Percentiles rank a stretch among this genome's conserved stretches.
These are phyloP conservation scores for Paulinella micropora DNA, from an alignment of 78 protist species.

Conservation along the genomic window DNA sequence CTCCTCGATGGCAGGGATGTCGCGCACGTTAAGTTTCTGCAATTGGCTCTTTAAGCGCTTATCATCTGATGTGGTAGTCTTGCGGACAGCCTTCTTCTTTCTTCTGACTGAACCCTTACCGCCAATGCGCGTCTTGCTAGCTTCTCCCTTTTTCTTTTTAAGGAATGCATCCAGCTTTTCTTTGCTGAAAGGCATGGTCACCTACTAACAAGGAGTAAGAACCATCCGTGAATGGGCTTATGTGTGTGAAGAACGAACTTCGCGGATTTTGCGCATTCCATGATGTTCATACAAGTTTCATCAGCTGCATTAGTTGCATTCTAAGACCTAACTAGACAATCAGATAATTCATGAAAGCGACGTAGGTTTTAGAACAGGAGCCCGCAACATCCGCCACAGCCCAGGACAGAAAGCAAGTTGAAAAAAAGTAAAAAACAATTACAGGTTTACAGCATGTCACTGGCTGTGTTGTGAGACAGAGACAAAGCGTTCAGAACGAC, in stretches of 20 bases:
- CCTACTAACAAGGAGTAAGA: too few species aligned
- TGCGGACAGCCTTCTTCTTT: slow-evolving; percentile 47
- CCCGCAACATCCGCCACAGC: neutral
- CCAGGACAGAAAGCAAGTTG: too few species aligned
- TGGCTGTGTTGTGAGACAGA: too few species aligned
- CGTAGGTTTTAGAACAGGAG: neutral
- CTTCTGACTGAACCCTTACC: slow-evolving; percentile 70
- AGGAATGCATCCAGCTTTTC: too few species aligned
- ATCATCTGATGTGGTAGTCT: slow-evolving; percentile 30
- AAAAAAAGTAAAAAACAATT: too few species aligned
- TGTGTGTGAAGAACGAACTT: neutral
- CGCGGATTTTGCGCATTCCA: neutral
- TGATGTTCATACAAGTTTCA: neutral
- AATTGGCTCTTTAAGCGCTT: slow-evolving; percentile 29
- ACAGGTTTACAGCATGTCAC: too few species aligned
- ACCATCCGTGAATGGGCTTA: neutral
- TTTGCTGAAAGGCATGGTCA: neutral
- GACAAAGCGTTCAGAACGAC: too few species aligned
- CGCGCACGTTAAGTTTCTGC: slow-evolving; percentile 27
- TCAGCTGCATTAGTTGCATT: neutral
- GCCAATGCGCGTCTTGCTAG: slow-evolving; percentile 42
- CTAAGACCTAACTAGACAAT: neutral
- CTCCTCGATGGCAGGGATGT: slow-evolving; percentile 46
- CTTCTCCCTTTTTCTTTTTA: neutral
- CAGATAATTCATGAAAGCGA: neutral